Evolutionary conservation across 371 early-diverging fungal genomes (phyloP), one percentile per base, ranked within the genome.

Genomic region (Mucor saturninus): DNA sequence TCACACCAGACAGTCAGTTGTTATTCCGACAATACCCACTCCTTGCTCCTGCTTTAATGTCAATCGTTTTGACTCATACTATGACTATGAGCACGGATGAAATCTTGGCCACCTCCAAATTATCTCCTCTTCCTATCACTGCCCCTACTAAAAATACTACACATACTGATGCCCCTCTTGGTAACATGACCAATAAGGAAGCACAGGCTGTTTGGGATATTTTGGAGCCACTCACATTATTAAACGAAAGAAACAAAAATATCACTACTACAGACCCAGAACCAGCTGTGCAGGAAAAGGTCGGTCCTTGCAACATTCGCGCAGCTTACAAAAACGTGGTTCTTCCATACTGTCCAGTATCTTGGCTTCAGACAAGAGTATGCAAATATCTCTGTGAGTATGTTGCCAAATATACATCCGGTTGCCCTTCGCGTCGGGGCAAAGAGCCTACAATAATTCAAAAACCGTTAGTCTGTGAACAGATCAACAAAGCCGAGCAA

Each of bases 21-120:
- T 42, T 63, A 31, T 56, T 63, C 32, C 40, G 61, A 1, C 72
- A 66, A 45, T 80, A 76, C 43, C 81, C 81, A 30, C 52, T 80
- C 5, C 64, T 80, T 6, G 78, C 73, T 2, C 81, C 78, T 53
- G 78, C 81, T 5, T 64, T 80, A 8, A 77, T 80, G 78, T 77
- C 77, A 7, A 77, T 80, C 29, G 67, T 80, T 1, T 46, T 80
- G 28, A 46, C 64, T 29, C 81, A 80, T 59, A 80, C 81, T 1
- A 76, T 80, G 76, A 64, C 70, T 2, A 75, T 79, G 76, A 79
- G 69, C 7, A 66, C 80, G 0, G 56, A 69, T 45, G 71, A 79
- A 35, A 58, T 79, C 4, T 31, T 74, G 8, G 61, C 67, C 11
- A 67, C 64, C 14, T 66, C 78, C 6, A 67, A 62, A 52, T 48